Conservation (phyloP, 2,329 filamentous ascomycete genomes). For the Diaporthe caulivora region DNA sequence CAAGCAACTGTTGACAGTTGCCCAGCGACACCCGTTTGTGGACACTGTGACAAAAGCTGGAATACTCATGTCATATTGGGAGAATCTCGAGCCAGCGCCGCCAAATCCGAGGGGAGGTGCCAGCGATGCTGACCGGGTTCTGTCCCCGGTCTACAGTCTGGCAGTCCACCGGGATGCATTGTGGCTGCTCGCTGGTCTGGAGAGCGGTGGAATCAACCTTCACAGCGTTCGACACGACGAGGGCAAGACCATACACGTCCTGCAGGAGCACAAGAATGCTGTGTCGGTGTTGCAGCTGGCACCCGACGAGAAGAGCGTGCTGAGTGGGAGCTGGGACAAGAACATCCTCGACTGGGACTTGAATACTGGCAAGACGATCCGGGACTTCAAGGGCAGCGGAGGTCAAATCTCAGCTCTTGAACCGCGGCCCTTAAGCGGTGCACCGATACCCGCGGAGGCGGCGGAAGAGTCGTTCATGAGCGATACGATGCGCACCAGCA, state of each 20-base stretch:
- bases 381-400: constrained; percentile 81
- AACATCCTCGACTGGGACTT: constrained; percentile 94
- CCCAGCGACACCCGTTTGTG: constrained; percentile 95
- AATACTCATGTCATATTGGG: constrained; percentile 96
- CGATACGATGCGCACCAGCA: constrained; percentile 83
- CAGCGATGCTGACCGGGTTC: constrained; percentile 68
- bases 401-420: constrained; percentile 92
- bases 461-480: constrained; percentile 68
- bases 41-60: constrained; percentile 97
- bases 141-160: constrained; percentile 95
- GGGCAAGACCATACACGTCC: constrained; percentile 85
- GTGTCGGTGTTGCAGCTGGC: constrained; percentile 88
- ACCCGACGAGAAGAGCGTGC: constrained; percentile 85
- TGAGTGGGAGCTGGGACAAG: constrained; percentile 98
- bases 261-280: constrained; percentile 89
- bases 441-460: constrained; percentile 81
- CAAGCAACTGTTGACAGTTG: constrained; percentile 92
- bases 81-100: constrained; percentile 83
- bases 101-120: constrained; percentile 49
- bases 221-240: constrained; percentile 96
- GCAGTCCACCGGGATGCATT: constrained; percentile 90
- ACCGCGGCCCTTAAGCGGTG: constrained; percentile 80
- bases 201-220: constrained; percentile 92
- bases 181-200: constrained; percentile 91
- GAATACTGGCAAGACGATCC: constrained; percentile 82